Base-by-base conservation (phyloP, 2,329 filamentous ascomycete species). In the Aspergillus pseudoglaucus region DNA sequence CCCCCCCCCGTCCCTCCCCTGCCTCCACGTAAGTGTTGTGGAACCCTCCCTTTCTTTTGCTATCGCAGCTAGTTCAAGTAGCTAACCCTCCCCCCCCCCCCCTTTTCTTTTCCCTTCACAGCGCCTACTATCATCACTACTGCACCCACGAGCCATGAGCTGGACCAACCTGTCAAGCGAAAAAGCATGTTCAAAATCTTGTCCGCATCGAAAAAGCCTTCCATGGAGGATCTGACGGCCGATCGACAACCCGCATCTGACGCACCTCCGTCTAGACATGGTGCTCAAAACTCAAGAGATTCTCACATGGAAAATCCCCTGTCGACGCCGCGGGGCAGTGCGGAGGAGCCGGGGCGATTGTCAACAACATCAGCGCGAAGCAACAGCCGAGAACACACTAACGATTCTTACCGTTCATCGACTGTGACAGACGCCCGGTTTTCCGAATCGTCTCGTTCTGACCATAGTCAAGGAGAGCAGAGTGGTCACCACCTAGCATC, bases 361-460 rank as follows among this genome's bases (percentile, higher is more conserved):
- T 72, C 70, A 32, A 74, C 70, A 15, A 68, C 69, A 10, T 74
- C 73, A n/a, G 66, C 73, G 23, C 63, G 67, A 37, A 67, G 62
- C 51, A 58, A 72, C 22, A 79, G 81, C 56, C 76, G 81, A 47
- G 75, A 80, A 23, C 84, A 84, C 49, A 76, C 78, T 41, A 81
- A 84, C 52, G 82, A 85, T 52, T 73, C 75, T 22, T 76, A 75
- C 49, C 80, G 82, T 12, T 75, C 81, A 2, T 81, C 82, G 6
- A 39, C 37, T 5, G 75, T 86, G 17, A 81, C 84, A 9, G 72
- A 81, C 25, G 78, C 80, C 53, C 77, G 88, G 37, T 71, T 86
- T 23, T 93, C 88, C 4, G 91, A 96, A 61, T 96, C 91, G 1
- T 95, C 90, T 2, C 81, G 87, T 56, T 96, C 91, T 23, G 90